Base-by-base conservation (phyloP, 768 basidiomycete genomes). In the Gymnopilus junonius region DNA sequence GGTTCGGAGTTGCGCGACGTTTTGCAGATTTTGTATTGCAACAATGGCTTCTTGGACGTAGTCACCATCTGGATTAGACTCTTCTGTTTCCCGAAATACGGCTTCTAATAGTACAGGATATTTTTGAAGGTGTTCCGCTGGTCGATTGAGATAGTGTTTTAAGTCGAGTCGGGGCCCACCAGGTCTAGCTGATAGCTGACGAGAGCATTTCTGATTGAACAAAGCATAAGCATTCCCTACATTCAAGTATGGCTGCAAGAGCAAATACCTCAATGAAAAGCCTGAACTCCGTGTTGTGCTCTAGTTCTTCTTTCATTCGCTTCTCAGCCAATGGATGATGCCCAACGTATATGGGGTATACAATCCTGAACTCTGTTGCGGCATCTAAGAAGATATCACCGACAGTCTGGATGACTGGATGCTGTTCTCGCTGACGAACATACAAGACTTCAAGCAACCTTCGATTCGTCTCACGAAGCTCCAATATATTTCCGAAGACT, bases 301-400 rank as follows among this genome's bases (percentile, higher is more conserved):
- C 93, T 55, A 88, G 75, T 77, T 98, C 97, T 29, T 95, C 92
- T 73, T 91, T 92, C 74, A 98, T 79, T 59, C 89, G 79, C 74
- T 91, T 92, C 74, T 96, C 95, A 0, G 94, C 96, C 7, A 89
- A 75, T 0, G 95, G 94, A 43, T 95, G 83, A 71, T 92, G 89
- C 3, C 92, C 93, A n/a, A 93, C 83, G 66, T 96, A 97, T 6
- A 81, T 82, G 0, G 94, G 92, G 73, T 99, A 99, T 2, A 90
- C 87, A 7, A 86, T 80, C 50, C 92, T 85, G 76, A 97, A 97
- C 67, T 95, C 92, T 4, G 92, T 88, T 0, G 95, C 95, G 0
- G 92, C 90, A 15, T 89, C 87, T 37, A 97, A 77, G 70, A 97
- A 92, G 40, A 97, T 86, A 71, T 97, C 95, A 0, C 97, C 96